phyloP scores from a whole-genome alignment of 495 filamentous ascomycete genomes.

The Penicillium odoratum region DNA sequence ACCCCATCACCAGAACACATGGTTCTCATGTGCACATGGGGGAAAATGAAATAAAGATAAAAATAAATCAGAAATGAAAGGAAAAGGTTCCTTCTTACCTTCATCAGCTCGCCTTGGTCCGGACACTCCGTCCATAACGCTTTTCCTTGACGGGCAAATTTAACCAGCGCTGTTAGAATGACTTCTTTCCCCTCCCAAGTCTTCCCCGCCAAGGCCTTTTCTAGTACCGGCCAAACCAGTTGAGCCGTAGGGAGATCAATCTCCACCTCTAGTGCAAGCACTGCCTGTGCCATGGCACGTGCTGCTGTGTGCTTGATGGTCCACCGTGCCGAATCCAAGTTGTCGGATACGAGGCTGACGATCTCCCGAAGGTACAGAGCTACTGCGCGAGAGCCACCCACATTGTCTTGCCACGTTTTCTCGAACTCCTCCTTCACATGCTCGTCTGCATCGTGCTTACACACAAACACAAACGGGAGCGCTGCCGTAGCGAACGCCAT shows the following conservation, averaged over 20 bases:
- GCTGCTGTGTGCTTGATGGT: constrained; percentile 85
- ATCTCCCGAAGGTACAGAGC: constrained; percentile 85
- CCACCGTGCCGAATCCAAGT: constrained; percentile 80
- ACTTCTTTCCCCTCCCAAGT: constrained; percentile 94
- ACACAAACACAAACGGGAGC: constrained; percentile 84
- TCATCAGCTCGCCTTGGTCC: constrained; percentile 49
- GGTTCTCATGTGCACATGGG: constrained; percentile 5
- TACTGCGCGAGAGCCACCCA: constrained; percentile 78
- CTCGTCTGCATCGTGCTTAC: constrained; percentile 78
- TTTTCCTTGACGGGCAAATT: constrained; percentile 64
- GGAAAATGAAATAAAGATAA: not conserved
- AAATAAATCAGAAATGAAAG: constrained; percentile 5
- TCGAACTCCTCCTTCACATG: constrained; percentile 72
- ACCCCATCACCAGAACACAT: not conserved
- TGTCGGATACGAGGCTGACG: constrained; percentile 58
- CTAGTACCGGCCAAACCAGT: constrained; percentile 76
- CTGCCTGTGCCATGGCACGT: constrained; percentile 72
- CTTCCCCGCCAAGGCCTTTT: constrained; percentile 78
- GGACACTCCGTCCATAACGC: constrained; percentile 56
- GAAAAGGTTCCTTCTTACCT: constrained; percentile 40
- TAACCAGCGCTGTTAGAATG: constrained; percentile 80
- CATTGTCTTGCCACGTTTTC: constrained; percentile 86
- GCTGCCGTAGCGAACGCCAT: constrained; percentile 69
- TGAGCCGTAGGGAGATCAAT: constrained; percentile 57
- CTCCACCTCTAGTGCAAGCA: constrained; percentile 58